Evolutionary conservation across 345 rosid species (phyloP).

Genomic region (Durio zibethinus): DNA sequence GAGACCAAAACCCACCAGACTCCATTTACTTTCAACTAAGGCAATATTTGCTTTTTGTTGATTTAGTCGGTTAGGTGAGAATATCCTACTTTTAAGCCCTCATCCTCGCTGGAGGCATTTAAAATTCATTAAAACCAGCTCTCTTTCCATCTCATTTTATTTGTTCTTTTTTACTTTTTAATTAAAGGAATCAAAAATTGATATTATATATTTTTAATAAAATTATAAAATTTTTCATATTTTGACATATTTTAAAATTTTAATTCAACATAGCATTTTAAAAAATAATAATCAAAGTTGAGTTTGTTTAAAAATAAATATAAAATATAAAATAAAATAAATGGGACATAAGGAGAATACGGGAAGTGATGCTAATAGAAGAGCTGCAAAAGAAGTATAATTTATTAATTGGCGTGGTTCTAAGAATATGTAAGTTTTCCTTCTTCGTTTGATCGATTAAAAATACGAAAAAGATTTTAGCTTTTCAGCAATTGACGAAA

Average conservation of each 20-base stretch:
- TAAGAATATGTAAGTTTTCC: neutral
- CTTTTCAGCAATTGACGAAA: neutral
- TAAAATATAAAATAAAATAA: too few species aligned
- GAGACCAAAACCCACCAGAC: neutral
- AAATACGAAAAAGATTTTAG: neutral
- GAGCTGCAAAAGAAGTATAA: neutral
- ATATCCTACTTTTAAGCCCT: neutral
- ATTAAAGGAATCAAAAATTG: too few species aligned
- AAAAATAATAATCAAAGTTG: too few species aligned
- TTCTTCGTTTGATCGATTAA: neutral
- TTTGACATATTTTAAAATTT: too few species aligned
- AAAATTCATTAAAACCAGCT: too few species aligned
- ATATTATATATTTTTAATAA: too few species aligned
- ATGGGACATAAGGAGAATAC: too few species aligned
- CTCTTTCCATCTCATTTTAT: too few species aligned
- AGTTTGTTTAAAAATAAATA: too few species aligned
- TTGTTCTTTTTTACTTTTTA: too few species aligned
- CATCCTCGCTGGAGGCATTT: neutral
- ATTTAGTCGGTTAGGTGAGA: neutral
- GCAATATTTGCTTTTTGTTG: neutral
- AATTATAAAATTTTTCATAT: too few species aligned
- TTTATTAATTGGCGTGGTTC: neutral
- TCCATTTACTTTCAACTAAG: neutral
- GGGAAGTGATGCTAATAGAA: neutral
- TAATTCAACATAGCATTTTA: too few species aligned